Base-by-base conservation (phyloP, 2,329 filamentous ascomycete genomes). In the Chrysoporthe austroafricana region DNA sequence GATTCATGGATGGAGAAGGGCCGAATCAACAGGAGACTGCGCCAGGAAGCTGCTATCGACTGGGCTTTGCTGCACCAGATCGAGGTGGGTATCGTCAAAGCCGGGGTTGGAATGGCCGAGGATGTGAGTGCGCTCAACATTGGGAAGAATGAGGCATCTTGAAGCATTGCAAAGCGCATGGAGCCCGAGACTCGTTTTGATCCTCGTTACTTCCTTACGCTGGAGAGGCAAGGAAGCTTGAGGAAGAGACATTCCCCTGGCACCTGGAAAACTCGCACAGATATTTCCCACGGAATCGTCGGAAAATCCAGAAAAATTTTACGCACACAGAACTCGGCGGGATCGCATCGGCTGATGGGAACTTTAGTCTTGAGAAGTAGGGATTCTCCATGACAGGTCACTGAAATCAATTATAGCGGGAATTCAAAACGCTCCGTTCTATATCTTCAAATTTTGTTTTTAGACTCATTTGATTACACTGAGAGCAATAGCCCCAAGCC, bases 1-100 rank as follows among this genome's bases (percentile, higher is more conserved):
- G 59, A 61, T 46, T 18, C 26, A 14, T 61, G 59, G 59, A 46
- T 61, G 42, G 59, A 61, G 42, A 39, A 36, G 6, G 59, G 59
- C 6, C 59, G 59, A 4, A 61, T 61, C 21, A 6, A n/a, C n/a
- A 61, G 43, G 43, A 44, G 59, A 6, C 4, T 61, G 59, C 59
- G 59, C 5, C 21, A 46, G 3, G 32, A 34, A 4, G 42, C 39
- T 32, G 59, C 39, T 16, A 48, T 61, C 6, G 42, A 61, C 14
- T 44, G n/a, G 39, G 57, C 39, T 44, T 16, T 60, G 36, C n/a
- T 42, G 8, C 57, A 60, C 36, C 57, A 44, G n/a, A 26, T 26
- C 8, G n/a, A 13, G n/a, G n/a, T 21, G 21, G 13, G 26, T n/a
- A 6, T 44, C 13, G 1, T 7, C 16, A 48, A 14, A 21, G 43